phyloP scores from a whole-genome alignment of 2,329 filamentous ascomycete species.

The Verticillium albo-atrum region DNA sequence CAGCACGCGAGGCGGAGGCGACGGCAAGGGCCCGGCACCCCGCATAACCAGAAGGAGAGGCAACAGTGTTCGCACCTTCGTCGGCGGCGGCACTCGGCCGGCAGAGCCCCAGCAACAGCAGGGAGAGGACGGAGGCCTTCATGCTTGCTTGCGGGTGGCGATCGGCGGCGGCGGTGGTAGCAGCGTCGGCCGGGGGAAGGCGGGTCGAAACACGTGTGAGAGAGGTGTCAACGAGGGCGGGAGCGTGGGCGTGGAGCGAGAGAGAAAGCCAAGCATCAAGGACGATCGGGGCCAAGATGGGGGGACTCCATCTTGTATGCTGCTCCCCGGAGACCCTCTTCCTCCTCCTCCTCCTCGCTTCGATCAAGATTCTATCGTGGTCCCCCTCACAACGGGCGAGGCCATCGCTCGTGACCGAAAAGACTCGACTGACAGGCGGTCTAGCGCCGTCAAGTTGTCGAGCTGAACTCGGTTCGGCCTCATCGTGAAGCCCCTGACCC shows the following conservation, averaged over 20 bases:
- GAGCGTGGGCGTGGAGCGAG: background rate
- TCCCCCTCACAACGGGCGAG: background rate
- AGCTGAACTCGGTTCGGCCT: background rate
- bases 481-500: background rate
- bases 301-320: background rate
- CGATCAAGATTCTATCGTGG: no score
- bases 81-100: background rate
- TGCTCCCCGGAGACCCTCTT: no score
- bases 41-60: background rate
- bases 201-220: background rate
- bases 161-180: background rate
- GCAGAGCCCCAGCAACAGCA: constrained; percentile 1
- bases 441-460: background rate
- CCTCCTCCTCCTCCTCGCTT: no score
- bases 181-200: background rate
- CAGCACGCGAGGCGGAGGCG: background rate
- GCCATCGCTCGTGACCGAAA: background rate
- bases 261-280: background rate
- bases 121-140: background rate
- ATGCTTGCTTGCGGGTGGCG: background rate
- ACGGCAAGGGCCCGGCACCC: background rate
- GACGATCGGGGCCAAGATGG: background rate
- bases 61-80: background rate
- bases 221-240: no score
- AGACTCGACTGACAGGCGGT: background rate